A percentile compares a stretch with the other conserved stretches of the same genome.
Conservation (phyloP, 208 protist species). For the Trypanosoma caninum region DNA sequence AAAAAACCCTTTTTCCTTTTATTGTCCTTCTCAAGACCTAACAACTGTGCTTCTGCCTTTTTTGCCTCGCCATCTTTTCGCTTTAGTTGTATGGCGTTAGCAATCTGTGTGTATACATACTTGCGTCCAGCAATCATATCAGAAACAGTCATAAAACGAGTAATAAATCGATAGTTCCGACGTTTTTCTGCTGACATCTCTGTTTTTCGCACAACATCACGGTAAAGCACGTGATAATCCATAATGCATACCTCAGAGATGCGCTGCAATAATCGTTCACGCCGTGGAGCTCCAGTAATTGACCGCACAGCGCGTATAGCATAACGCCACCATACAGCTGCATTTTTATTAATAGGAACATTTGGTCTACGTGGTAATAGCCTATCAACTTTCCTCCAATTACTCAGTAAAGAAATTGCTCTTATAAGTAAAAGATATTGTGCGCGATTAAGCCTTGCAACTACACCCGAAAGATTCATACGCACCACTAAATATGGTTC, state of each 20-base stretch:
- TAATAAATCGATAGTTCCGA: conserved; percentile 64
- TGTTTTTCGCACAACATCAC: conserved; percentile 61
- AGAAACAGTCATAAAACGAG: conserved; percentile 71
- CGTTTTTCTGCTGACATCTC: conserved; percentile 64
- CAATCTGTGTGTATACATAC: conserved; percentile 71
- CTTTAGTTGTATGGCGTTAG: conserved; percentile 65
- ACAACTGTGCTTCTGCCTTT: conserved; percentile 39
- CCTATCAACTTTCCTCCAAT: conserved; percentile 40
- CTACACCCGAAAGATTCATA: conserved; percentile 57
- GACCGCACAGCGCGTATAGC: conserved; percentile 45
- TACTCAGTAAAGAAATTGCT: conserved; percentile 47
- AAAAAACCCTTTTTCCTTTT: conserved; percentile 46
- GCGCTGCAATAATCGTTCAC: conserved; percentile 43
- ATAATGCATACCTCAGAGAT: conserved; percentile 58
- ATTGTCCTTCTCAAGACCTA: conserved; percentile 26
- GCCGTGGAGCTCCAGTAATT: conserved; percentile 34
- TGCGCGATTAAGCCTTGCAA: conserved; percentile 57
- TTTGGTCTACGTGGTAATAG: conserved; percentile 37
- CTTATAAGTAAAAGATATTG: conserved; percentile 77
- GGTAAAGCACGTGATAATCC: conserved; percentile 74
- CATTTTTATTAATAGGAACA: conserved; percentile 50
- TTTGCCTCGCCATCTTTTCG: conserved; percentile 66
- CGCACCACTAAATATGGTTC: conserved; percentile 62
- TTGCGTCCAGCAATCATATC: conserved; percentile 75
- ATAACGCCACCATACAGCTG: conserved; percentile 77